These are phyloP conservation scores for Heterococcus sp. DNA, from an alignment of 108 stramenopile species.

Conservation along the genomic window DNA sequence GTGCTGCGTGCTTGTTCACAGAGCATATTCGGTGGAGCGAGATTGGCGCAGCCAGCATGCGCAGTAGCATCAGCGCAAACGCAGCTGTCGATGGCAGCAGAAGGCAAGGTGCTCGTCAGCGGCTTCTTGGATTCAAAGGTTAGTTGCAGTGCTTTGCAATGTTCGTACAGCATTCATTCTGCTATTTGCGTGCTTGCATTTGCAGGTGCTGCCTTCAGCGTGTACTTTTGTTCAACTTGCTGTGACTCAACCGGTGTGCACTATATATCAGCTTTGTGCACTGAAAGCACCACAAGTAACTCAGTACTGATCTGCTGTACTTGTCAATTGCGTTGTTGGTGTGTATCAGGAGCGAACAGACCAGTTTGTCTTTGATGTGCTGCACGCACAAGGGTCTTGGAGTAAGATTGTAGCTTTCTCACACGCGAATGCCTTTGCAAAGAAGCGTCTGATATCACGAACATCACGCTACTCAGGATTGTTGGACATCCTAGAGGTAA, in stretches of 20 bases:
- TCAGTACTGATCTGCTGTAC: too few relatives aligned
- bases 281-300: too few relatives aligned
- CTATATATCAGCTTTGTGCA: too few relatives aligned
- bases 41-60: neutral
- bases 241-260: too few relatives aligned
- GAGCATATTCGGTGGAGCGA: too few relatives aligned
- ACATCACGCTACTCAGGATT: conserved; percentile 82
- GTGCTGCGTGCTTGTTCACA: too few relatives aligned
- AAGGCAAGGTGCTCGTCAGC: conserved; percentile 26
- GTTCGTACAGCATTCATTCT: neutral
- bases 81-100: conserved; percentile 5
- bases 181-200: neutral
- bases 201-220: neutral
- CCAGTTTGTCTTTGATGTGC: conserved; percentile 74
- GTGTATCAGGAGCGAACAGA: conserved; percentile 61
- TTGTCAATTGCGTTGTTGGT: neutral
- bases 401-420: conserved; percentile 75
- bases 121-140: conserved; percentile 30
- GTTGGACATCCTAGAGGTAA: conserved; percentile 67
- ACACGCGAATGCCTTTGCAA: conserved; percentile 65
- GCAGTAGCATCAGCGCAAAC: neutral
- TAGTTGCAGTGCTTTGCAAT: neutral
- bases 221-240: too few relatives aligned
- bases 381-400: conserved; percentile 78
- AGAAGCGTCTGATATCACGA: conserved; percentile 78